phyloP scores from a whole-genome alignment of 305 asterid genomes.

The Solanum chacoense region DNA sequence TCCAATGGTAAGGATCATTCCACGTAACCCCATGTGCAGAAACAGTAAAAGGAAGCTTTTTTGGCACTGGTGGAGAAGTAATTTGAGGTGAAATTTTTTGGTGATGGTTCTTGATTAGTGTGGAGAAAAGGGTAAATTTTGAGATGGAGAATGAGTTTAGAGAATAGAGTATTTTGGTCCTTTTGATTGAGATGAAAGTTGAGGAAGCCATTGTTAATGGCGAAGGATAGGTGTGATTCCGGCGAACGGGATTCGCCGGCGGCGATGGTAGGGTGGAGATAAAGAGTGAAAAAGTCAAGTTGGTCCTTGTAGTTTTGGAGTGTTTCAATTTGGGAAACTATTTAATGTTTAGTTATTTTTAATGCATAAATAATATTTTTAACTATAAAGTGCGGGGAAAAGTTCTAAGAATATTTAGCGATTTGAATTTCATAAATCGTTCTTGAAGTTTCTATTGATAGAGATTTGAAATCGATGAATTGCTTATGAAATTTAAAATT shows the following conservation, averaged over 20 bases:
- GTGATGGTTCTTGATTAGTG: conserved; percentile 31
- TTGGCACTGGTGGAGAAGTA: conserved; percentile 40
- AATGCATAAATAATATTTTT: background rate
- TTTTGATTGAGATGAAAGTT: conserved; percentile 3
- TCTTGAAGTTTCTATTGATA: background rate
- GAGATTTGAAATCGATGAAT: background rate
- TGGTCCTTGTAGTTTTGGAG: background rate
- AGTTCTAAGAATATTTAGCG: background rate
- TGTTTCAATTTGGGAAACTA: background rate
- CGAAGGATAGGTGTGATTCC: conserved; percentile 11
- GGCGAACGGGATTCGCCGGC: conserved; percentile 27
- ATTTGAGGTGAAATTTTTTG: conserved; percentile 2
- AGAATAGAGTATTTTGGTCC: conserved; percentile 7
- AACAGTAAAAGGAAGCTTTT: conserved; percentile 59
- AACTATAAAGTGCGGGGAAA: background rate
- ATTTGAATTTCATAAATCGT: background rate
- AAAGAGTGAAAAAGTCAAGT: background rate
- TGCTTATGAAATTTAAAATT: background rate
- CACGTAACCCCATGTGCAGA: conserved; percentile 55
- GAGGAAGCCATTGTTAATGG: background rate
- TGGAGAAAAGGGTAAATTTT: conserved; percentile 33
- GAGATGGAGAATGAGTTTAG: conserved; percentile 10
- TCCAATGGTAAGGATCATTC: conserved; percentile 85
- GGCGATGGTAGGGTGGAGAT: conserved; percentile 2
- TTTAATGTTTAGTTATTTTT: background rate